Conservation (phyloP, 768 basidiomycete genomes). For the Amanita pseudoporphyria region DNA sequence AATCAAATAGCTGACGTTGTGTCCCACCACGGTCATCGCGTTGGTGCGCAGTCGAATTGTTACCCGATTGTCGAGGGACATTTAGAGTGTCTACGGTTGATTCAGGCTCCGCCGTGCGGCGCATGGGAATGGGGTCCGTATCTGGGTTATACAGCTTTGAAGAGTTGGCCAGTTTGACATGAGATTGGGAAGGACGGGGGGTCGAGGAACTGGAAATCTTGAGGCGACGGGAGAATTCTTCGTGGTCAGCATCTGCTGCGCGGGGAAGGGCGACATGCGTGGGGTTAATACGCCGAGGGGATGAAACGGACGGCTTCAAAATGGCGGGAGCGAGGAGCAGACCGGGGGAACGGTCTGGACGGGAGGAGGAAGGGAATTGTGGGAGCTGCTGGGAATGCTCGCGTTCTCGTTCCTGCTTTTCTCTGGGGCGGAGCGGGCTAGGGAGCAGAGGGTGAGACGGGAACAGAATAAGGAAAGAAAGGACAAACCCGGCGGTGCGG, state of each 20-base stretch:
- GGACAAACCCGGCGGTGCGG: conserved; percentile 45
- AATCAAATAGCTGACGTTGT: conserved; percentile 71
- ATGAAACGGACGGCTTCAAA: conserved; percentile 18
- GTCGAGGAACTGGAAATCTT: conserved; percentile 48
- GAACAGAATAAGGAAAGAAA: conserved; percentile 1
- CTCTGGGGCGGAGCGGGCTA: not conserved
- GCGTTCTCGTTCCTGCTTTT: conserved; percentile 12
- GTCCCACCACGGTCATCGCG: conserved; percentile 23
- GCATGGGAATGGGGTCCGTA: conserved; percentile 53
- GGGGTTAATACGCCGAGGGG: conserved; percentile 26
- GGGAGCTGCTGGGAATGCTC: conserved; percentile 14
- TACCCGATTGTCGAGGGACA: conserved; percentile 18
- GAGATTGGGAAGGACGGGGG: conserved; percentile 22
- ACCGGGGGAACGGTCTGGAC: conserved; percentile 22
- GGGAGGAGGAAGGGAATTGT: conserved; percentile 18
- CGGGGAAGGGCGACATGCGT: conserved; percentile 27
- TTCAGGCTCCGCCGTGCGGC: conserved; percentile 58
- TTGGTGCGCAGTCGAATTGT: conserved; percentile 9
- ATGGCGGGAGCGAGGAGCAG: conserved; percentile 15
- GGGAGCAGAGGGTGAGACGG: not conserved
- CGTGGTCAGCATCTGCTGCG: conserved; percentile 47
- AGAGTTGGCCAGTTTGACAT: conserved; percentile 23
- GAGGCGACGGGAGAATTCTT: conserved; percentile 64
- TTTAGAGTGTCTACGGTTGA: conserved; percentile 46
- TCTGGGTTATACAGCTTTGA: conserved; percentile 66